A percentile compares a stretch with the other conserved stretches of the same genome.
These are phyloP conservation scores for Saitoella complicata DNA, from an alignment of 805 yeast species.

Conservation along the genomic window DNA sequence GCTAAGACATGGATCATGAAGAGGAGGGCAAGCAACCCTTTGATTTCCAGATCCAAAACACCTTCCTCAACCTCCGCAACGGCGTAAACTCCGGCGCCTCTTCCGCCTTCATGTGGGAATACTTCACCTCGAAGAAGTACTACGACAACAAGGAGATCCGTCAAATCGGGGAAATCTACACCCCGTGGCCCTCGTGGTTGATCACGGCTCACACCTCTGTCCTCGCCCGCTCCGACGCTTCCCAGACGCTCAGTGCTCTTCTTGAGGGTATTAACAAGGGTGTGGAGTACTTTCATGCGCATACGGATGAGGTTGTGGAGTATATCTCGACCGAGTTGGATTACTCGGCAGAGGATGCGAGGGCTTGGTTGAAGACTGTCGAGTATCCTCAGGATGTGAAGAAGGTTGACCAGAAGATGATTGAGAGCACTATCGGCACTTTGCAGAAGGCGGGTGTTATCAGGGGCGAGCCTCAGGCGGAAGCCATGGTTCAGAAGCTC, in stretches of 20 bases:
- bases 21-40: slow-evolving; percentile 25
- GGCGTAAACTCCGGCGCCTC: slow-evolving; percentile 50
- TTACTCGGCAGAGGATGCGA: slow-evolving; percentile 61
- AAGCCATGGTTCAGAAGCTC: no score
- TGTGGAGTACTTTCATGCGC: slow-evolving; percentile 40
- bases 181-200: slow-evolving; percentile 97
- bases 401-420: slow-evolving; percentile 32
- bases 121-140: slow-evolving; percentile 74
- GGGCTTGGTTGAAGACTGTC: slow-evolving; percentile 70
- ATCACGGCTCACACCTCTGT: slow-evolving; percentile 36
- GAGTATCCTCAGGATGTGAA: slow-evolving; percentile 35
- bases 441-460: slow-evolving; percentile 49
- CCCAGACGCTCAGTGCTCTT: slow-evolving; percentile 25
- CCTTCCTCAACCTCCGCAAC: slow-evolving; percentile 60
- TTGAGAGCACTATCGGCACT: slow-evolving; percentile 39
- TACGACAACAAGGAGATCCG: slow-evolving; percentile 69
- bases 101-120: slow-evolving; percentile 94
- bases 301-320: slow-evolving; percentile 48
- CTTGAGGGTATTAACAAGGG: slow-evolving; percentile 47
- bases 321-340: slow-evolving; percentile 55
- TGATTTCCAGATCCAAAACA: slow-evolving; percentile 36
- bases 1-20: no score
- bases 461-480: background rate
- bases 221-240: slow-evolving; percentile 16
- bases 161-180: slow-evolving; percentile 70